Base-by-base conservation (phyloP, 2,329 filamentous ascomycete species). In the Fonsecaea monophora region DNA sequence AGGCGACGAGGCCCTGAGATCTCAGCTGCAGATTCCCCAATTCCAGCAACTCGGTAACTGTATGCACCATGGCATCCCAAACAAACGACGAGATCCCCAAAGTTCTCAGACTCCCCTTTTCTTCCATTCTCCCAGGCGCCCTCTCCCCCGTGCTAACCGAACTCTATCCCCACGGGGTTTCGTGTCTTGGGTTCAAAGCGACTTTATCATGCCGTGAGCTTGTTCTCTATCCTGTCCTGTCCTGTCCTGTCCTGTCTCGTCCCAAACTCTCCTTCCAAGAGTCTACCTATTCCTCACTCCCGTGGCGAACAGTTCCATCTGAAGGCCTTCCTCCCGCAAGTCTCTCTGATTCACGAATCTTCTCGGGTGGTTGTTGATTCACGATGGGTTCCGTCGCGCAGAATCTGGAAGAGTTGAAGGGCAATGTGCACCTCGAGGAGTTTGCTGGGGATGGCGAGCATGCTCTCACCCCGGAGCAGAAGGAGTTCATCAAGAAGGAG, bases 401-500 rank as follows among this genome's bases (percentile, higher is more conserved):
- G 38, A 18, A 42, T 8, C 56, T 59, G 4, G 56, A 59, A 38
- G 56, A 59, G 13, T 45, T 59, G 56, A 59, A 59, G 56, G 56
- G 56, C 35, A 59, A 21, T 25, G 56, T 59, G n/a, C 56, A 59
- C 42, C 56, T 59, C 8, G 56, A 45, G 56, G 56, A 59, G 21
- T 38, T 59, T 13, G 38, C 38, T 15, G 37, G 34, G 1, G 34
- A 40, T 57, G 54, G 56, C 56, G 56, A 59, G 56, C 37, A 45
- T n/a, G 56, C 37, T 15, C 56, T 59, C 38, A 59, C 38, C 4
- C n/a, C 35, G 18, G 37, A 34, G 25, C 56, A 59, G 45, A 42
- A 59, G 56, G 21, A 21, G n/a, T 59, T 59, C 56, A 38, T 59
- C 56, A 59, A 21, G 38, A 59, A 59, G 25, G 38, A 59, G n/a